phyloP scores from a whole-genome alignment of 1,284 basidiomycete genomes.

The Irpex sp. region DNA sequence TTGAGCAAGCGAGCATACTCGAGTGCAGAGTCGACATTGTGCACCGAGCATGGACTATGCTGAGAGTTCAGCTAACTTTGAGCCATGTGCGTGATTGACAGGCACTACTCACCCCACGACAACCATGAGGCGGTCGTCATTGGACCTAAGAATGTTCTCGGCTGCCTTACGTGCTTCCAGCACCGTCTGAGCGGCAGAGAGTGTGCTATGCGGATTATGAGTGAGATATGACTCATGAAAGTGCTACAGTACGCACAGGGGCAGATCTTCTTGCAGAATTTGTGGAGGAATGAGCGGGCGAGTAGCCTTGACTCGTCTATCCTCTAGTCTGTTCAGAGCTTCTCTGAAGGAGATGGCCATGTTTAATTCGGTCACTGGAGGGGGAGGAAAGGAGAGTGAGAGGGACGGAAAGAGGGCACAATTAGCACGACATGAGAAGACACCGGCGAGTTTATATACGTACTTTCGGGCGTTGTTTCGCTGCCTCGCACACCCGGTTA shows the following conservation, averaged over 20 bases:
- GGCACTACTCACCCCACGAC: conserved; percentile 69
- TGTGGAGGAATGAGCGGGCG: conserved; percentile 89
- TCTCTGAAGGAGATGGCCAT: conserved; percentile 69
- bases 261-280: conserved; percentile 87
- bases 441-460: background rate
- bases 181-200: conserved; percentile 77
- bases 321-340: conserved; percentile 80
- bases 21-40: conserved; percentile 81
- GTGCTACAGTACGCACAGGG: conserved; percentile 45
- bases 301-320: conserved; percentile 81
- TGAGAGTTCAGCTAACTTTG: conserved; percentile 4
- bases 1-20: conserved; percentile 82
- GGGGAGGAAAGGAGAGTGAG: conserved; percentile 1
- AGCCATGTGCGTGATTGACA: conserved; percentile 7
- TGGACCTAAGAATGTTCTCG: conserved; percentile 78
- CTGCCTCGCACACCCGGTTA: conserved; percentile 6
- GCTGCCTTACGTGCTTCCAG: conserved; percentile 79
- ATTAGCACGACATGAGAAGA: background rate
- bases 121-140: conserved; percentile 87
- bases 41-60: conserved; percentile 86
- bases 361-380: conserved; percentile 32
- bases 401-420: background rate
- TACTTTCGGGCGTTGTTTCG: conserved; percentile 1
- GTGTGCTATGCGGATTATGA: conserved; percentile 41
- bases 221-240: background rate